phyloP scores from a whole-genome alignment of 345 rosid species.

The Dovyalis caffra region DNA sequence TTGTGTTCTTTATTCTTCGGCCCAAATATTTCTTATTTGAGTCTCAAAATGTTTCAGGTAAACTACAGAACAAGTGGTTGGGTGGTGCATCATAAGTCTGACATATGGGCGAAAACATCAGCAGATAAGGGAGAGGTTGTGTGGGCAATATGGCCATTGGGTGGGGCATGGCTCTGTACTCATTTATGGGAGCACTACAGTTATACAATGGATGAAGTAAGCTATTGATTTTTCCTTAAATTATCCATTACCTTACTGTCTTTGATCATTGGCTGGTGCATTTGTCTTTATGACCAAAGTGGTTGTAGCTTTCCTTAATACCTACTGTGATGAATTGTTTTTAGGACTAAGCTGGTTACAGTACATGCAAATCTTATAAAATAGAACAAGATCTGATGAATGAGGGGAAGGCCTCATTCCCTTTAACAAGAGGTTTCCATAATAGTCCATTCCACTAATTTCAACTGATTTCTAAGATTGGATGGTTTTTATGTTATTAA shows the following conservation, averaged over 20 bases:
- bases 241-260: not conserved
- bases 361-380: not conserved
- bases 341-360: not conserved
- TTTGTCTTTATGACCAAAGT: not conserved
- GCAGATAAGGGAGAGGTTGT: conserved; percentile 56
- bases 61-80: conserved; percentile 79
- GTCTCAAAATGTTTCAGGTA: conserved; percentile 46
- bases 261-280: not conserved
- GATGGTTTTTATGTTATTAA: not conserved
- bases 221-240: conserved; percentile 16
- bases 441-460: too few species aligned
- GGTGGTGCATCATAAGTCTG: conserved; percentile 85
- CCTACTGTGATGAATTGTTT: not conserved
- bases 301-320: not conserved
- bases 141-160: conserved; percentile 97
- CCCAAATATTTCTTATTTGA: not conserved
- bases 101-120: conserved; percentile 95
- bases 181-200: conserved; percentile 92
- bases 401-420: not conserved
- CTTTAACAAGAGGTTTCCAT: not conserved
- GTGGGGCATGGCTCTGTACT: conserved; percentile 98
- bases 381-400: not conserved
- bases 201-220: conserved; percentile 76
- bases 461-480: not conserved
- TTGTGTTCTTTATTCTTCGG: not conserved